Evolutionary conservation across 441 rosid genomes (phyloP).

Genomic region (Gossypium lobatum): DNA sequence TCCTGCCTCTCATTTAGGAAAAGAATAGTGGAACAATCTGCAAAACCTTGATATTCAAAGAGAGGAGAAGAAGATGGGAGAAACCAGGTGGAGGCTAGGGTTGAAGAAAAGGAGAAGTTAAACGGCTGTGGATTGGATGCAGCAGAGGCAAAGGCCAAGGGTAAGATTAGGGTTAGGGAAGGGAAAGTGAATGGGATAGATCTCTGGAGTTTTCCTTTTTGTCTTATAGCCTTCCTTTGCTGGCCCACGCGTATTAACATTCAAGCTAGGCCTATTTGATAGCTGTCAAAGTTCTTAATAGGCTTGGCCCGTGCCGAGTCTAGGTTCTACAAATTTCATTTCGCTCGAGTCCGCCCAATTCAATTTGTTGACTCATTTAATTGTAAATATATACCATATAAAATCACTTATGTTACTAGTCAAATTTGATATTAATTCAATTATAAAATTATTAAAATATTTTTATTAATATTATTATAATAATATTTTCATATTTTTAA

Average conservation of each 20-base stretch:
- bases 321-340: not conserved
- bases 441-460: too few species aligned
- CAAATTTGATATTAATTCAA: too few species aligned
- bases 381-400: too few species aligned
- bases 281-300: not conserved
- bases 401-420: too few species aligned
- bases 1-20: slow-evolving; percentile 57
- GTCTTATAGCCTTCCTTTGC: not conserved
- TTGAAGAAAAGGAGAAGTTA: not conserved
- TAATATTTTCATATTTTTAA: too few species aligned
- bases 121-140: not conserved
- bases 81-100: not conserved
- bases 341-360: not conserved
- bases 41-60: not conserved
- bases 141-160: not conserved
- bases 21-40: not conserved
- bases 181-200: not conserved
- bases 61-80: not conserved
- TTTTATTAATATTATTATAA: too few species aligned
- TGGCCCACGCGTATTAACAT: not conserved
- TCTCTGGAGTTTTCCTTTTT: not conserved
- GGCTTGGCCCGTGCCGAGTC: not conserved
- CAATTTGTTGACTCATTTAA: too few species aligned
- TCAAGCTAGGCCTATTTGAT: not conserved
- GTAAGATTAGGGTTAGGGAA: not conserved